phyloP scores from a whole-genome alignment of 768 basidiomycete species.

The Boletellus ananiceps region DNA sequence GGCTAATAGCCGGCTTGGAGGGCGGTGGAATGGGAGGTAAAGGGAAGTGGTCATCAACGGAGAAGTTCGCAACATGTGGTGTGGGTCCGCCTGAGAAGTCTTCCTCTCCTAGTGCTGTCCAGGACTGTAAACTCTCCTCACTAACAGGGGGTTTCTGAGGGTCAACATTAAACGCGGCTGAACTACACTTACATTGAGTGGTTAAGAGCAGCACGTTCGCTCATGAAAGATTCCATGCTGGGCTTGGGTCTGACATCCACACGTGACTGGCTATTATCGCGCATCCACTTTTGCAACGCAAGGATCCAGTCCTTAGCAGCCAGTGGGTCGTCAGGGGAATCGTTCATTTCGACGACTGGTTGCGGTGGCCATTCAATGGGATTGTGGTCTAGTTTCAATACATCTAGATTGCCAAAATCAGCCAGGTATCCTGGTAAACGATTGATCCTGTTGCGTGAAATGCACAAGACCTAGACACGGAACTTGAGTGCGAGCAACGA shows the following conservation, averaged over 20 bases:
- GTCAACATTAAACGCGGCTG: neutral
- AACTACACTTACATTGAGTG: conserved; percentile 24
- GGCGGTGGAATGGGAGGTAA: conserved; percentile 28
- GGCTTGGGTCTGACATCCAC: conserved; percentile 31
- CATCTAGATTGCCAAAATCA: conserved; percentile 64
- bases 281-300: conserved; percentile 73
- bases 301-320: conserved; percentile 70
- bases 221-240: conserved; percentile 48
- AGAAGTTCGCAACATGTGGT: conserved; percentile 57
- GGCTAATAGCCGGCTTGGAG: conserved; percentile 25
- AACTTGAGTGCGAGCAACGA: neutral
- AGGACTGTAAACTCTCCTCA: conserved; percentile 41
- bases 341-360: conserved; percentile 43
- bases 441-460: conserved; percentile 81
- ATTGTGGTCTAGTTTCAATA: conserved; percentile 86
- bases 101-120: conserved; percentile 39
- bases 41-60: conserved; percentile 54
- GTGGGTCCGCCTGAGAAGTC: conserved; percentile 37
- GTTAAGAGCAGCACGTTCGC: conserved; percentile 38
- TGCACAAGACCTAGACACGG: conserved; percentile 65
- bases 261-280: conserved; percentile 38
- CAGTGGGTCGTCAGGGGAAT: conserved; percentile 41
- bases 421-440: conserved; percentile 75
- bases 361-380: conserved; percentile 92
- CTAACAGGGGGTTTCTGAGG: conserved; percentile 20